These are phyloP conservation scores for Cercospora brassicicola DNA, from an alignment of 2,329 filamentous ascomycete species.

Conservation along the genomic window DNA sequence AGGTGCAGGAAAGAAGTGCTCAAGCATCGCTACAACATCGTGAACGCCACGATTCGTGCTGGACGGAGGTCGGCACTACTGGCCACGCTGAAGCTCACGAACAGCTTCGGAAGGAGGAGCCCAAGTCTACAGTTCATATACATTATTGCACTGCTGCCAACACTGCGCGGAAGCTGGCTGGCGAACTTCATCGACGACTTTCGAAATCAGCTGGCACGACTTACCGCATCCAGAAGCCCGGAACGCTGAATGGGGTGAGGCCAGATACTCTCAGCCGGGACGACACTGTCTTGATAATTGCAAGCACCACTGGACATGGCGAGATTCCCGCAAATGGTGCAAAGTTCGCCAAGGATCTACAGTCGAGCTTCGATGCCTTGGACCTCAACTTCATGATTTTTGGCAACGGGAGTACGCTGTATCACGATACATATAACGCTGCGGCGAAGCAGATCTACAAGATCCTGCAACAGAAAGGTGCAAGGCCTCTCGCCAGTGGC, in stretches of 20 bases:
- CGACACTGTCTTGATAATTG: conserved; percentile 8
- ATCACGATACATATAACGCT: conserved; percentile 9
- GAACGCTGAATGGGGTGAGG: conserved; percentile 4
- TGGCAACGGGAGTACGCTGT: conserved; percentile 13
- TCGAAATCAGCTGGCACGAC: neutral
- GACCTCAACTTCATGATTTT: conserved; percentile 2
- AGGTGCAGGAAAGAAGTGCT: neutral
- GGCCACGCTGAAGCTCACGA: neutral
- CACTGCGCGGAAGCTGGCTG: conserved; percentile 11
- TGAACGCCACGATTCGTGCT: neutral
- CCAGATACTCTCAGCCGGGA: neutral
- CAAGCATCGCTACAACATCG: neutral
- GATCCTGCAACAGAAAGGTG: neutral
- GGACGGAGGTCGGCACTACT: neutral
- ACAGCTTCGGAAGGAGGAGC: neutral
- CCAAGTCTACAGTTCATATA: neutral
- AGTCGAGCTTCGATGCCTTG: neutral
- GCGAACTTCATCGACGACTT: neutral
- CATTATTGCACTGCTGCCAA: conserved; percentile 10
- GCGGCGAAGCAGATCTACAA: neutral
- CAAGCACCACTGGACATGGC: conserved; percentile 10
- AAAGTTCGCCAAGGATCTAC: neutral
- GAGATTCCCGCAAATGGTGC: conserved; percentile 8
- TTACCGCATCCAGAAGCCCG: neutral
- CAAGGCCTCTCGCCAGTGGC: neutral